Conservation (phyloP, 2,329 filamentous ascomycete genomes). For the Hypocreales sp. region DNA sequence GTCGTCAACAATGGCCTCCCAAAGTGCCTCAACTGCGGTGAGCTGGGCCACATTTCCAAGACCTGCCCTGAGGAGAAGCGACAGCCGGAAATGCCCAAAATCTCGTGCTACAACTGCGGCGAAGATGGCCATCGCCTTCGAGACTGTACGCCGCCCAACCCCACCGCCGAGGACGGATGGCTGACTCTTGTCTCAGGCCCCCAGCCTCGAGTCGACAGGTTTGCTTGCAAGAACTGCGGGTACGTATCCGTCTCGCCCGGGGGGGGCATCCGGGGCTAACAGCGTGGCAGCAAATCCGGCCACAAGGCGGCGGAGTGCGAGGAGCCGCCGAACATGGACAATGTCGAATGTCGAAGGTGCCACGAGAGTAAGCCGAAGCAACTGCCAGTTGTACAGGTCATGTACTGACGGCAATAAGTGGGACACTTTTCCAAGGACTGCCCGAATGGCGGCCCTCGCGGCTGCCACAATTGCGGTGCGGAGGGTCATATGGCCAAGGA, state of each 20-base stretch:
- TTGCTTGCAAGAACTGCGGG: constrained; percentile 55
- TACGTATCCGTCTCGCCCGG: constrained; percentile 10
- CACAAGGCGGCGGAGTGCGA: constrained; percentile 35
- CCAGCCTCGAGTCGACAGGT: constrained; percentile 44
- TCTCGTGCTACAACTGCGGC: constrained; percentile 51
- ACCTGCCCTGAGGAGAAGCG: constrained; percentile 41
- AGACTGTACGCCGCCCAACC: constrained; percentile 45
- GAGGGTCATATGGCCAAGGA: constrained; percentile 42
- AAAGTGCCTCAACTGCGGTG: constrained; percentile 48
- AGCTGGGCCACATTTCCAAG: constrained; percentile 47
- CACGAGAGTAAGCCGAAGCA: constrained; percentile 33
- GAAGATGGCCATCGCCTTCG: constrained; percentile 49
- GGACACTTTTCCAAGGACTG: constrained; percentile 51
- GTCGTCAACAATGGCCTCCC: constrained; percentile 41
- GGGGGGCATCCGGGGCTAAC: constrained; percentile 4
- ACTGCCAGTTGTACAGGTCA: not conserved
- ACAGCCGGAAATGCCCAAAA: constrained; percentile 23
- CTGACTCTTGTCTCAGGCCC: constrained; percentile 25
- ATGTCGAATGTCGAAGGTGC: constrained; percentile 52
- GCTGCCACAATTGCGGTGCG: constrained; percentile 47
- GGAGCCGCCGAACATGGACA: constrained; percentile 44
- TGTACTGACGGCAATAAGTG: constrained; percentile 15
- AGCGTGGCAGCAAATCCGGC: constrained; percentile 25
- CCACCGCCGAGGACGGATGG: too few species aligned
- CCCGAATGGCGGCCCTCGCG: constrained; percentile 39